phyloP scores from a whole-genome alignment of 805 yeast species.

The Wickerhamomyces mucosus region DNA sequence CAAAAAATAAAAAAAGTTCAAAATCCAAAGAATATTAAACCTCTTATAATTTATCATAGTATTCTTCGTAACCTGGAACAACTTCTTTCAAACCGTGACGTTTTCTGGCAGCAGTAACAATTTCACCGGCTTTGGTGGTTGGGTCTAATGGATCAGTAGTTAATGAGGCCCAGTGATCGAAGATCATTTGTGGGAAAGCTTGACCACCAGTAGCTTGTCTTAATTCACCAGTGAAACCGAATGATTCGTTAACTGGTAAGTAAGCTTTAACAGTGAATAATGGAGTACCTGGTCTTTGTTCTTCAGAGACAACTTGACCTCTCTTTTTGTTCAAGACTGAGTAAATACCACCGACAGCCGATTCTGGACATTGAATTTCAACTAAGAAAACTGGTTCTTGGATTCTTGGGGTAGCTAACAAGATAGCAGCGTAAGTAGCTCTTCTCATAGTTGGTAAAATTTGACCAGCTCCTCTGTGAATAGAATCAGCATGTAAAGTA shows the following conservation, averaged over 20 bases:
- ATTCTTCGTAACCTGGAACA: slow-evolving; percentile 99
- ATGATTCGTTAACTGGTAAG: slow-evolving; percentile 99
- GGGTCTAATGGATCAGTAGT: slow-evolving; percentile 90
- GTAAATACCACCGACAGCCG: slow-evolving; percentile 99
- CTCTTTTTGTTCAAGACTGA: slow-evolving; percentile 98
- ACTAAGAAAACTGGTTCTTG: slow-evolving; percentile 99
- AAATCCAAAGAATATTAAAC: background rate
- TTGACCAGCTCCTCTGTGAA: slow-evolving; percentile 99
- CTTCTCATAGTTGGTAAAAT: slow-evolving; percentile 99
- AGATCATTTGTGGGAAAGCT: slow-evolving; percentile 99
- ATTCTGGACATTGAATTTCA: slow-evolving; percentile 99
- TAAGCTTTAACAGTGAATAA: slow-evolving; percentile 99
- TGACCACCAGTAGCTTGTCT: slow-evolving; percentile 99
- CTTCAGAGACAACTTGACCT: slow-evolving; percentile 99
- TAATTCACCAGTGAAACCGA: slow-evolving; percentile 99
- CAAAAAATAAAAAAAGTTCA: background rate
- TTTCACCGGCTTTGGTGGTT: slow-evolving; percentile 58
- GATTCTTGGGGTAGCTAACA: slow-evolving; percentile 96
- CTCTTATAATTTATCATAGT: slow-evolving; percentile 79
- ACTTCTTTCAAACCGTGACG: slow-evolving; percentile 95
- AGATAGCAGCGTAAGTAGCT: slow-evolving; percentile 96
- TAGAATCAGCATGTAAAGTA: slow-evolving; percentile 99
- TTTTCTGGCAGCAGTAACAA: slow-evolving; percentile 68
- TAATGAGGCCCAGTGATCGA: slow-evolving; percentile 96
- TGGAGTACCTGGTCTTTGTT: slow-evolving; percentile 99